Evolutionary conservation across 371 early-diverging fungal species (phyloP).

Genomic region (Cladochytrium tenue): DNA sequence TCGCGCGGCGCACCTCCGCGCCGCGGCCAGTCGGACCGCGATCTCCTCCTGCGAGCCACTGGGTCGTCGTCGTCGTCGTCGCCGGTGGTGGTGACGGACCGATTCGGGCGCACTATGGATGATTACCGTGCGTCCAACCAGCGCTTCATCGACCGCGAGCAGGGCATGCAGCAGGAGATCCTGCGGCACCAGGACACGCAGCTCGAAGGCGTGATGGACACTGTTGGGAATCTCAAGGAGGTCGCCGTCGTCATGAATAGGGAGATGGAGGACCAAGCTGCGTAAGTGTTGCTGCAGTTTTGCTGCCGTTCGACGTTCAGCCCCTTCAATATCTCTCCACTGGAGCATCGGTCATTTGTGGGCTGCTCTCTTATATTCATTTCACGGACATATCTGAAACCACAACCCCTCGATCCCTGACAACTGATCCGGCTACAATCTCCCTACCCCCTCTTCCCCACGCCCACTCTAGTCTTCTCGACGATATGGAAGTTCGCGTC

Average conservation of each 20-base stretch:
- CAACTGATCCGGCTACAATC: too few relatives aligned
- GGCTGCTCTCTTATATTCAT: too few relatives aligned
- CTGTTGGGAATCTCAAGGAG: conserved; percentile 62
- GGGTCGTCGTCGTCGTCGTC: background rate
- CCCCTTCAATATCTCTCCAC: too few relatives aligned
- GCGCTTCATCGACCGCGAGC: conserved; percentile 42
- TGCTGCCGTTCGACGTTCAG: too few relatives aligned
- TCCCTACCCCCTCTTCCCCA: background rate
- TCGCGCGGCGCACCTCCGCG: background rate
- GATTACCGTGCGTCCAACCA: conserved; percentile 33
- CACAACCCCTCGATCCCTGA: too few relatives aligned
- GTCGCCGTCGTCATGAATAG: conserved; percentile 64
- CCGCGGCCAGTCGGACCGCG: conserved; percentile 3
- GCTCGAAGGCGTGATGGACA: conserved; percentile 58
- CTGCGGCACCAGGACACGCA: conserved; percentile 65
- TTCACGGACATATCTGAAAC: too few relatives aligned
- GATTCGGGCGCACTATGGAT: conserved; percentile 26
- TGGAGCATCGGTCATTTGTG: too few relatives aligned
- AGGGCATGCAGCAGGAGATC: conserved; percentile 45
- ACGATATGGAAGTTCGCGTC: conserved; percentile 55
- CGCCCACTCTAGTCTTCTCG: conserved; percentile 41
- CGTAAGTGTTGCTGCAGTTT: conserved; percentile 28
- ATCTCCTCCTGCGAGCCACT: background rate
- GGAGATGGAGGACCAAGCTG: conserved; percentile 66
- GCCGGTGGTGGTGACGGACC: conserved; percentile 4